Evolutionary conservation across 176 grass and related monocot genomes (phyloP), one percentile per base, ranked within the genome.

Genomic region (Bolboschoenus planiculmis): DNA sequence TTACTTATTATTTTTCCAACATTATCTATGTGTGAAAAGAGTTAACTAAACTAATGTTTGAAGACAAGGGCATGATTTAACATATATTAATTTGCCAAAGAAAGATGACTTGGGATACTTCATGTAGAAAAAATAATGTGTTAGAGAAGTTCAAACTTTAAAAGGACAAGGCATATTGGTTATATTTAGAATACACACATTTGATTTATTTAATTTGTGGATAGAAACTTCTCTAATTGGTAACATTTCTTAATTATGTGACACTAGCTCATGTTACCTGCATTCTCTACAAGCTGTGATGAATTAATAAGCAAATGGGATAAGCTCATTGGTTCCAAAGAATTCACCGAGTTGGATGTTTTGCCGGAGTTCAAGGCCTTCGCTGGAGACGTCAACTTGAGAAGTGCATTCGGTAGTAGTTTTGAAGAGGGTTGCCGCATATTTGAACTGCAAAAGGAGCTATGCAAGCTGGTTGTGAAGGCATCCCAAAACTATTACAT

Each of bases 351-450:
- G 66, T 80, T 97, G 5, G 91, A 97, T 88, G 75, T 93, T 31
- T 91, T 87, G 77, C 85, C 86, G 0, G 93, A 91, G 87, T 86
- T 97, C 20, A 85, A 84, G 29, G 87, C 68, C 31, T 90, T 91
- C 27, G 87, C 85, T 0, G 90, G 85, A 1, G 87, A 93, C 33
- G 85, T 75, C 39, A 91, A 93, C 26, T 93, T 85, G 14, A 58
- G 90, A 0, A 86, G 85, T 13, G 93, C 93, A 5, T 97, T 97
- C 35, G 85, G 90, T 7, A 91, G 90, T 59, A 91, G 83, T 61
- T 93, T 88, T 20, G 40, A 58, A 39, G 83, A 93, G 79, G 91
- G 93, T 2, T 85, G 87, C 40, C 86, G 4, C 39, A 91, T 97
- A 66, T 91, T 93, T 75, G 56, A 51, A 77, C 27, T 91, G 40